Conservation (phyloP, 192 early-diverging fungal species). For the Coemansia sp. region DNA sequence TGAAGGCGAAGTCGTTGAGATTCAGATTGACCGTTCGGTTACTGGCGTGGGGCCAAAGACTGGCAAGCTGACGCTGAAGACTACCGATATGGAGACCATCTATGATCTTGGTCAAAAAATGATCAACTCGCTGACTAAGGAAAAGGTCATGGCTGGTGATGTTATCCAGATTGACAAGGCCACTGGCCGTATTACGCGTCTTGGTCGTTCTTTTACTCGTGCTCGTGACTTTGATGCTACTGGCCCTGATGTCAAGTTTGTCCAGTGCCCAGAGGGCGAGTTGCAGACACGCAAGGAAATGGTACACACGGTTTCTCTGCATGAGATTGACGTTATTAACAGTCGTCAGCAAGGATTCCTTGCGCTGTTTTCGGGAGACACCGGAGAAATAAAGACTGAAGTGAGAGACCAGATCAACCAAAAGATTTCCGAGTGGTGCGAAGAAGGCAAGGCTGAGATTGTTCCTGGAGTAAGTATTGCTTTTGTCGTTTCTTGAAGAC, state of each 20-base stretch:
- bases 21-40: slow-evolving; percentile 91
- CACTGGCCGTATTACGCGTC: slow-evolving; percentile 89
- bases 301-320: slow-evolving; percentile 97
- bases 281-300: slow-evolving; percentile 95
- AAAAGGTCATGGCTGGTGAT: slow-evolving; percentile 95
- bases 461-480: slow-evolving; percentile 74
- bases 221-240: slow-evolving; percentile 98
- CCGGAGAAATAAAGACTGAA: slow-evolving; percentile 97
- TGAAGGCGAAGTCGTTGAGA: slow-evolving; percentile 98
- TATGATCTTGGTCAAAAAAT: slow-evolving; percentile 99
- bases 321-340: slow-evolving; percentile 99
- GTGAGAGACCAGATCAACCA: slow-evolving; percentile 97
- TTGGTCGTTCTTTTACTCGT: slow-evolving; percentile 94
- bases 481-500: neutral
- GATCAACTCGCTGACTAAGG: slow-evolving; percentile 96
- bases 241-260: slow-evolving; percentile 95
- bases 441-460: slow-evolving; percentile 98
- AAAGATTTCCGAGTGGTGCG: slow-evolving; percentile 95
- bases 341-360: slow-evolving; percentile 94
- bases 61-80: slow-evolving; percentile 97
- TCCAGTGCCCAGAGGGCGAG: slow-evolving; percentile 98
- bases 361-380: slow-evolving; percentile 96
- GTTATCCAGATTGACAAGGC: slow-evolving; percentile 99
- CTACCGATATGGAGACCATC: slow-evolving; percentile 99
- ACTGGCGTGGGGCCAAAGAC: slow-evolving; percentile 92